These are phyloP conservation scores for Astrocystis sublimbata DNA, from an alignment of 495 filamentous ascomycete species.

Conservation along the genomic window DNA sequence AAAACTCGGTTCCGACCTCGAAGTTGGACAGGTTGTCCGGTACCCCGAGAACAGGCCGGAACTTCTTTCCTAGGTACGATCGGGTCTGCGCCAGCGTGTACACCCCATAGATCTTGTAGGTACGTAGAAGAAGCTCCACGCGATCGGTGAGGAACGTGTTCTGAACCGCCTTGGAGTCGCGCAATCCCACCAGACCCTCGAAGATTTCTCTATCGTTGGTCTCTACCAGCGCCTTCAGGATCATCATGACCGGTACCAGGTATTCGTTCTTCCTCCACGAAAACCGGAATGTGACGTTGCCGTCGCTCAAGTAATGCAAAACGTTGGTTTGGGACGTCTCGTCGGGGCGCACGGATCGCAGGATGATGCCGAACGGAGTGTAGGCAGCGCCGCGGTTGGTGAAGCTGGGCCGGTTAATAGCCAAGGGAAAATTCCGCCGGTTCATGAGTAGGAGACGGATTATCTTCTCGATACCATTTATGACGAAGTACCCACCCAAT, in stretches of 20 bases:
- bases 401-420: constrained; percentile 88
- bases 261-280: constrained; percentile 98
- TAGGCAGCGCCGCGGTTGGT: constrained; percentile 79
- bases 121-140: constrained; percentile 86
- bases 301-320: constrained; percentile 91
- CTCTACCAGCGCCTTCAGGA: constrained; percentile 90
- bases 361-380: constrained; percentile 84
- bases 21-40: constrained; percentile 78
- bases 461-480: constrained; percentile 95
- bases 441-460: constrained; percentile 89
- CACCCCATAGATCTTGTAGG: constrained; percentile 85
- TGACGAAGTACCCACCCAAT: constrained; percentile 88
- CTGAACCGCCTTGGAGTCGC: constrained; percentile 69
- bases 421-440: constrained; percentile 89
- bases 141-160: constrained; percentile 95
- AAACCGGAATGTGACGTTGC: constrained; percentile 94
- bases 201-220: constrained; percentile 97
- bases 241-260: constrained; percentile 91
- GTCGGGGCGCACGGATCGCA: constrained; percentile 88
- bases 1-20: constrained; percentile 84
- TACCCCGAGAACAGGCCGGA: constrained; percentile 80
- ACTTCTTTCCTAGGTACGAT: constrained; percentile 83
- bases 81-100: constrained; percentile 77
- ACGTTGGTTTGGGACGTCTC: constrained; percentile 98
- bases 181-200: constrained; percentile 76